These are phyloP conservation scores for Lactarius sanguifluus DNA, from an alignment of 768 basidiomycete genomes.

Conservation along the genomic window DNA sequence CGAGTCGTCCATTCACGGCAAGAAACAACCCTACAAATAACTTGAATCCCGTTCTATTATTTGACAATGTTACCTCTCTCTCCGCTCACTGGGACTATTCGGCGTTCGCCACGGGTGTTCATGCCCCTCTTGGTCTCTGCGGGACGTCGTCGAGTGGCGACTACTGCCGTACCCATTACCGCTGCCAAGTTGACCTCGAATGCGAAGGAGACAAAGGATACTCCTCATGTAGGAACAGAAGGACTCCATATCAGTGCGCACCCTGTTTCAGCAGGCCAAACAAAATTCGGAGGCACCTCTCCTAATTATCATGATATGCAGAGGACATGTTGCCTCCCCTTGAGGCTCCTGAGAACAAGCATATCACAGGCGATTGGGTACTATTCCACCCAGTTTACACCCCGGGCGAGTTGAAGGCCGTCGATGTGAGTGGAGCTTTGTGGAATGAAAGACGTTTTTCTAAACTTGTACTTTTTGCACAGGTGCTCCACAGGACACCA, in stretches of 20 bases:
- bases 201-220: slow-evolving; percentile 2
- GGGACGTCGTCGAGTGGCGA: slow-evolving; percentile 10
- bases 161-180: neutral
- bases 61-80: slow-evolving; percentile 3
- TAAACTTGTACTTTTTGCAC: slow-evolving; percentile 22
- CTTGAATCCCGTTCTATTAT: neutral
- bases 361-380: slow-evolving; percentile 73
- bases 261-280: no score
- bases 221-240: slow-evolving; percentile 10
- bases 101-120: slow-evolving; percentile 5
- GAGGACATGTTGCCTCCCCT: slow-evolving; percentile 15
- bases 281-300: neutral
- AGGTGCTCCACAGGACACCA: slow-evolving; percentile 71
- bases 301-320: slow-evolving; percentile 2
- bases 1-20: neutral
- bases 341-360: slow-evolving; percentile 29
- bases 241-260: slow-evolving; percentile 19
- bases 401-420: slow-evolving; percentile 65
- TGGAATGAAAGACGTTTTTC: neutral
- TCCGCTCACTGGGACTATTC: neutral
- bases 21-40: neutral
- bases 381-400: slow-evolving; percentile 93
- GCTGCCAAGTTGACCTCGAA: slow-evolving; percentile 5
- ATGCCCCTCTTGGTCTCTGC: slow-evolving; percentile 1
- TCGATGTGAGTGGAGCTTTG: slow-evolving; percentile 49